Evolutionary conservation across 202 grass and related monocot genomes (phyloP).

Genomic region (Setaria italica): DNA sequence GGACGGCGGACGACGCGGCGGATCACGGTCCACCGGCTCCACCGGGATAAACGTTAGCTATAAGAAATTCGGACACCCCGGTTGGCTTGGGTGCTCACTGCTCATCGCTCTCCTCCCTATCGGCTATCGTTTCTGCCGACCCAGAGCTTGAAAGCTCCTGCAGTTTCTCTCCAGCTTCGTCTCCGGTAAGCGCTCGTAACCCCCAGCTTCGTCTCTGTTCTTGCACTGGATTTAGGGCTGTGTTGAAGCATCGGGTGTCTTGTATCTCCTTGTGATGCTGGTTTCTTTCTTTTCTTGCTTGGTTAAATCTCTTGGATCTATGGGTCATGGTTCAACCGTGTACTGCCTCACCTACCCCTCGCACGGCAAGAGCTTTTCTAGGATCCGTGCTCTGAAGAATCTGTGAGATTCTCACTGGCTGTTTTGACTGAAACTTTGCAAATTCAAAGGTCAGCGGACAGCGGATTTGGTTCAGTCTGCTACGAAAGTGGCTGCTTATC

Average conservation of each 20-base stretch:
- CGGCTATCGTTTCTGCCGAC: neutral
- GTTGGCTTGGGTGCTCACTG: neutral
- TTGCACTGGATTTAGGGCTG: neutral
- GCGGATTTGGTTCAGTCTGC: neutral
- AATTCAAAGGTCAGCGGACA: neutral
- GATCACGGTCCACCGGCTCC: constrained; percentile 23
- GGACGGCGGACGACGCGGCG: neutral
- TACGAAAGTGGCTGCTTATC: too few relatives aligned
- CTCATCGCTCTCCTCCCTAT: constrained; percentile 26
- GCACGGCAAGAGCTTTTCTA: neutral
- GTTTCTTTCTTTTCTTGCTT: neutral
- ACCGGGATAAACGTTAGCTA: constrained; percentile 40
- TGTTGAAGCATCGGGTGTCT: neutral
- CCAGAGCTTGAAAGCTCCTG: neutral
- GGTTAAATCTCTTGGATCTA: constrained; percentile 41
- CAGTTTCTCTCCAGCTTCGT: neutral
- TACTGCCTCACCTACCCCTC: neutral
- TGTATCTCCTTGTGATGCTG: too few relatives aligned
- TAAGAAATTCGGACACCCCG: constrained; percentile 9
- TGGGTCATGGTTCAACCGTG: neutral
- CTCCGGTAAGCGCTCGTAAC: too few relatives aligned
- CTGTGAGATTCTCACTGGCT: neutral
- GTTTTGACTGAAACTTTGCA: neutral
- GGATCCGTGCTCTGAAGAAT: too few relatives aligned
- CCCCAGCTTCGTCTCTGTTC: neutral